Evolutionary conservation across 495 filamentous ascomycete genomes (phyloP), one percentile per base, ranked within the genome.

Genomic region (Aspergillus affinis): DNA sequence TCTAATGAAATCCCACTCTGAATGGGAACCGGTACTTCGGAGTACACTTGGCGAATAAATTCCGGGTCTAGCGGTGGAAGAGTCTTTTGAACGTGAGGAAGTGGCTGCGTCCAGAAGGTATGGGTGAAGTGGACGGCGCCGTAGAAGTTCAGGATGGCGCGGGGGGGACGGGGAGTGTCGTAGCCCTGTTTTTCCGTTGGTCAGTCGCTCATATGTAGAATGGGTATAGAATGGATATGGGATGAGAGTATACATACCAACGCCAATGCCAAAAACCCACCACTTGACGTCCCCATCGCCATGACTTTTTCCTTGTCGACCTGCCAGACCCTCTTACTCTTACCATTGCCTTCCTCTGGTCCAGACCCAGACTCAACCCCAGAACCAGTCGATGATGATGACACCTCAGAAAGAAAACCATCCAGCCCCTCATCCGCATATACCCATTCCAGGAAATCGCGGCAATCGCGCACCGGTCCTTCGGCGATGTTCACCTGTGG

Each of bases 11-110:
- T 66, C 4, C 65, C 66, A 46, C 69, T 70, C 6, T 66, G 63
- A 4, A 69, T 71, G 0, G 71, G 69, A n/a, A 72, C 27, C 3
- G 71, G 69, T 3, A 55, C 15, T 20, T 75, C 66, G 1, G 66
- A 52, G 57, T 76, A 76, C 19, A 74, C 36, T 20, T 65, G 21
- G 10, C 65, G 49, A 1, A 76, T 54, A 46, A 73, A 70, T 1
- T 51, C 41, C 1, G 63, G 45, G 0, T 65, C 36, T 1, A 65
- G 52, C 0, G 62, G 48, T 0, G 68, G 74, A 0, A 75, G 60
- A 36, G 58, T 72, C 23, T 75, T 66, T 7, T 72, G 71, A 67
- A 92, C 87, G 49, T 81, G 79, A 1, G 90, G 90, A 19, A 96
- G 75, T 0, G 89, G 89, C 10, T 84, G 76, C 21, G 80, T 76